phyloP scores from a whole-genome alignment of 768 basidiomycete genomes.

The Tylopilus intermedius region DNA sequence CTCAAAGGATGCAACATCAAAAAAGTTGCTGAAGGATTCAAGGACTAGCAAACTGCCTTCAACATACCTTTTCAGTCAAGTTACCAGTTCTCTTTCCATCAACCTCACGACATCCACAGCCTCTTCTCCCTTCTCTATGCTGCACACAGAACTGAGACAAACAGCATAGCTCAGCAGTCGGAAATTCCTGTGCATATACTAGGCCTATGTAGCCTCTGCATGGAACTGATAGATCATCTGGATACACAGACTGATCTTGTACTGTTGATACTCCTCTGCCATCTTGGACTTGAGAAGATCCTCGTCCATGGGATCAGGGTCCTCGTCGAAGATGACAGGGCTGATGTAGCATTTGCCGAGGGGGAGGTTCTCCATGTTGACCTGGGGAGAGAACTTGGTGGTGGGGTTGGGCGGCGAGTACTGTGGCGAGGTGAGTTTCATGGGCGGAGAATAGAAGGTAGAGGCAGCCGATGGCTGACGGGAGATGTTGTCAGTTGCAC shows the following conservation, averaged over 20 bases:
- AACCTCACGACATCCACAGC: too few species aligned
- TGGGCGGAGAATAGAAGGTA: constrained; percentile 17
- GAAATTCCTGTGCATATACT: too few species aligned
- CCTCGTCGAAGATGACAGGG: constrained; percentile 28
- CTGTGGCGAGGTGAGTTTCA: constrained; percentile 23
- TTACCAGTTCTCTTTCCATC: too few species aligned
- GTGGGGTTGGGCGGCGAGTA: constrained; percentile 21
- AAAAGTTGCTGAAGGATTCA: too few species aligned
- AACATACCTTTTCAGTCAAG: too few species aligned
- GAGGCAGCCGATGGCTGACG: constrained; percentile 28
- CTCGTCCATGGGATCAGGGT: constrained; percentile 25
- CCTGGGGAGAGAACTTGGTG: constrained; percentile 26
- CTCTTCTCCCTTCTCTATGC: too few species aligned
- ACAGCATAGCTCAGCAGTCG: too few species aligned
- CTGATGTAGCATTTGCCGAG: constrained; percentile 32
- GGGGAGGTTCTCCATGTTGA: constrained; percentile 14
- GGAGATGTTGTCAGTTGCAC: constrained; percentile 28
- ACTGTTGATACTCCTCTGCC: constrained; percentile 30
- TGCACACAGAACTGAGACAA: too few species aligned
- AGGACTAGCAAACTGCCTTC: too few species aligned
- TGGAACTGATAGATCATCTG: constrained; percentile 34
- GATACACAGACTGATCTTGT: constrained; percentile 29
- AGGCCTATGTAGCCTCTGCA: too few species aligned
- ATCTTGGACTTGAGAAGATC: constrained; percentile 30
- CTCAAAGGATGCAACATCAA: too few species aligned